A percentile compares a stretch with the other conserved stretches of the same genome.
Conservation (phyloP, 2,329 filamentous ascomycete species). For the Didymella glomerata region DNA sequence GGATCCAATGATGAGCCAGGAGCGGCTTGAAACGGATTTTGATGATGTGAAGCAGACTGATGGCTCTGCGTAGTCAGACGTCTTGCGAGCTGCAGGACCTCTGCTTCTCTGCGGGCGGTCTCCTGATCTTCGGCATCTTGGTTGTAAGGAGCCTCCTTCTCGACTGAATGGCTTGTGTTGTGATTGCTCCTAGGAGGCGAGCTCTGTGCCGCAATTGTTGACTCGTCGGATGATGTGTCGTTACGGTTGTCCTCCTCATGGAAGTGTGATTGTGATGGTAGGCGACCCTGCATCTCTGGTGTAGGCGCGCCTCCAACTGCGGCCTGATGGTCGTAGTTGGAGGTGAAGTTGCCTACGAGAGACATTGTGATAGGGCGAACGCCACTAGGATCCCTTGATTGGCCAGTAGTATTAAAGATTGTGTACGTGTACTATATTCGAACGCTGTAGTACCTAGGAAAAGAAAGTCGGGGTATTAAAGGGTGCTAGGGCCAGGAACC, state of each 20-base stretch:
- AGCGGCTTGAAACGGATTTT: conserved; percentile 51
- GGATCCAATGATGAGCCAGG: conserved; percentile 58
- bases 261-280: conserved; percentile 24
- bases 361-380: conserved; percentile 48
- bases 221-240: conserved; percentile 42
- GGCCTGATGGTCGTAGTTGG: conserved; percentile 54
- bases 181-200: conserved; percentile 35
- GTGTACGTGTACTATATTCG: conserved; percentile 1
- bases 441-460: conserved; percentile 1
- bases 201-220: conserved; percentile 43
- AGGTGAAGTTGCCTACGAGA: conserved; percentile 54
- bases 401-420: conserved; percentile 14
- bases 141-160: conserved; percentile 35
- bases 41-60: conserved; percentile 47
- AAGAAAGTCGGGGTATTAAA: conserved; percentile 28
- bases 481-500: conserved; percentile 20
- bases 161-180: conserved; percentile 14
- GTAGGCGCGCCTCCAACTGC: conserved; percentile 48
- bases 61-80: conserved; percentile 52
- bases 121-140: conserved; percentile 33
- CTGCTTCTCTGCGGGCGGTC: conserved; percentile 42
- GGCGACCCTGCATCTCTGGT: conserved; percentile 40
- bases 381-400: conserved; percentile 19
- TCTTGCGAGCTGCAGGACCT: conserved; percentile 54
- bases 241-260: conserved; percentile 24